Evolutionary conservation across 345 rosid species (phyloP).

Genomic region (Eucalyptus regnans): DNA sequence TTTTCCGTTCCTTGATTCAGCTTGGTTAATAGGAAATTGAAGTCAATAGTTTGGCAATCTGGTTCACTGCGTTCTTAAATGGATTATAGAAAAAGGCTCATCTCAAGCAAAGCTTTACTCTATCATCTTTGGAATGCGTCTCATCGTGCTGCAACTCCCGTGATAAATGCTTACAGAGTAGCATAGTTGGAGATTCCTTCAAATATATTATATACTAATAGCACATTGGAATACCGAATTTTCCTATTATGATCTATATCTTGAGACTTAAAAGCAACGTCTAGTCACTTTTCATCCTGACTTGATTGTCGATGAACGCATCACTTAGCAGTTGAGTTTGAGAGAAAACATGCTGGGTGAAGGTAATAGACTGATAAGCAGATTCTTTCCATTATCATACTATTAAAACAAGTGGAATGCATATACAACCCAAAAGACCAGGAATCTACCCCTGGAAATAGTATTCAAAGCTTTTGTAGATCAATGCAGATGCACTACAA

Average conservation of each 20-base stretch:
- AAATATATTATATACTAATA: neutral
- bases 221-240: neutral
- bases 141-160: neutral
- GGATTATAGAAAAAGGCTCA: neutral
- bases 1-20: neutral
- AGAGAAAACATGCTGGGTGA: neutral
- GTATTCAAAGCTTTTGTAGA: neutral
- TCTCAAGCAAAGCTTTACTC: neutral
- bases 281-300: neutral
- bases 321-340: neutral
- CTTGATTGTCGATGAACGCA: neutral
- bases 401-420: neutral
- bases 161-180: neutral
- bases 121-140: neutral
- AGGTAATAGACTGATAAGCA: neutral
- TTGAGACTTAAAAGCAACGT: neutral
- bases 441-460: neutral
- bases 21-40: too few relatives aligned
- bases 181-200: neutral
- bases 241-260: neutral
- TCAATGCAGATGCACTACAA: neutral
- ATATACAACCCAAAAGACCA: neutral
- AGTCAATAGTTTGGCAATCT: neutral
- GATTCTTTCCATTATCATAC: neutral
- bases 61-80: neutral